A percentile compares a stretch with the other conserved stretches of the same genome.
phyloP scores from a whole-genome alignment of 2,329 filamentous ascomycete genomes.

The Ophiostoma triangulosporum region DNA sequence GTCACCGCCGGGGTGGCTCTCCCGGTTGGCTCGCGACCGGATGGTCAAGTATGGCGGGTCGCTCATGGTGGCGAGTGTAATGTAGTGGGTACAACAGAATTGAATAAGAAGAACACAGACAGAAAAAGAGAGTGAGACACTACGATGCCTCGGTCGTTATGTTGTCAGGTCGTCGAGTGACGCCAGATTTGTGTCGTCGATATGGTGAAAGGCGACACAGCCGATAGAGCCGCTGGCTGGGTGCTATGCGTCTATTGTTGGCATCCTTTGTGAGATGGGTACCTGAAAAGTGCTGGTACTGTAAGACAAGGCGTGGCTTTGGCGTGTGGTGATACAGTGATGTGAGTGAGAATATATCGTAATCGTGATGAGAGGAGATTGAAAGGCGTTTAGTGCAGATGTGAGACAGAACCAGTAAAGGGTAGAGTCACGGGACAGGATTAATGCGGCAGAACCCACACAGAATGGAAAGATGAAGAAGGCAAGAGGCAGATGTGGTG shows the following conservation, averaged over 20 bases:
- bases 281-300: too few relatives aligned
- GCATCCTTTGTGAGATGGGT: background rate
- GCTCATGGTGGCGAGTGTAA: constrained; percentile 22
- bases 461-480: background rate
- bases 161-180: background rate
- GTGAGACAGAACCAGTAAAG: background rate
- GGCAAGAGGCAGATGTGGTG: background rate
- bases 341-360: background rate
- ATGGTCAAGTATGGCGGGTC: constrained; percentile 40
- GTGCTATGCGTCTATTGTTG: background rate
- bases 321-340: background rate
- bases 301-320: background rate
- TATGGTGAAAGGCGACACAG: background rate
- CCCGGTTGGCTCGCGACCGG: constrained; percentile 31
- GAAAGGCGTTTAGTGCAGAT: background rate
- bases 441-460: background rate
- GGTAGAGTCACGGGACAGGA: background rate
- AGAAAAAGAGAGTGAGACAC: background rate
- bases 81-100: background rate
- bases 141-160: background rate
- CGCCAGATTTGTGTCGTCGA: background rate
- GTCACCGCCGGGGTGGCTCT: constrained; percentile 34
- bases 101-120: background rate
- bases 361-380: background rate
- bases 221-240: background rate